A percentile compares a stretch with the other conserved stretches of the same genome.
Evolutionary conservation across 2,329 filamentous ascomycete species (phyloP).

Genomic region (Fusarium compactum): DNA sequence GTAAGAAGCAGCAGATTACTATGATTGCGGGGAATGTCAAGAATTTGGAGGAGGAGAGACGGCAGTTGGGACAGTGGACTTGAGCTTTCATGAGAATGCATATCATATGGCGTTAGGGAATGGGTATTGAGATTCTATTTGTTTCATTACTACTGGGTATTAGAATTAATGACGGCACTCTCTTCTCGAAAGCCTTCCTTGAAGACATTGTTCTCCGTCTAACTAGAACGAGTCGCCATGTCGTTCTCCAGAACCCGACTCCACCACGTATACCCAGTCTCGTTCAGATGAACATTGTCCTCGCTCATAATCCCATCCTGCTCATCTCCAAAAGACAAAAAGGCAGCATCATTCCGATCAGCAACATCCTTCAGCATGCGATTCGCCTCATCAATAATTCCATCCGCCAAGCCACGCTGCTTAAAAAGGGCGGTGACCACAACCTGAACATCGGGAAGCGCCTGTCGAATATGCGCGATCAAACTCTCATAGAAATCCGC

Average conservation of each 20-base stretch:
- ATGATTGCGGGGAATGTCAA: neutral
- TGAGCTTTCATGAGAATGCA: neutral
- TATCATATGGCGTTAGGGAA: neutral
- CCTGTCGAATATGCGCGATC: neutral
- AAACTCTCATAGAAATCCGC: rapidly evolving
- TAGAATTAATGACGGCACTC: neutral
- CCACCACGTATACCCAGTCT: conserved; percentile 6
- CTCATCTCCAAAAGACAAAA: neutral
- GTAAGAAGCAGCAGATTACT: neutral
- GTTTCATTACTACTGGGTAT: neutral
- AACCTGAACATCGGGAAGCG: neutral
- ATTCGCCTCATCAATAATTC: neutral
- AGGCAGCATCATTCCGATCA: neutral
- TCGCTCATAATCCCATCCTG: conserved; percentile 8
- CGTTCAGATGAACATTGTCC: conserved; percentile 18
- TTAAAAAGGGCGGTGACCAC: conserved; percentile 5
- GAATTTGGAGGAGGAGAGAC: neutral
- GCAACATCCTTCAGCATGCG: neutral
- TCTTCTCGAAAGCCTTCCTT: neutral
- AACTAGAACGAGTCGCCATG: neutral
- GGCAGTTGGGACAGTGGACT: neutral
- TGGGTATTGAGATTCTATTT: neutral
- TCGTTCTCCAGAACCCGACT: neutral
- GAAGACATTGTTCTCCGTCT: neutral
- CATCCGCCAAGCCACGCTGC: neutral